Conservation (phyloP, 2,329 filamentous ascomycete genomes). For the Talaromyces funiculosus region DNA sequence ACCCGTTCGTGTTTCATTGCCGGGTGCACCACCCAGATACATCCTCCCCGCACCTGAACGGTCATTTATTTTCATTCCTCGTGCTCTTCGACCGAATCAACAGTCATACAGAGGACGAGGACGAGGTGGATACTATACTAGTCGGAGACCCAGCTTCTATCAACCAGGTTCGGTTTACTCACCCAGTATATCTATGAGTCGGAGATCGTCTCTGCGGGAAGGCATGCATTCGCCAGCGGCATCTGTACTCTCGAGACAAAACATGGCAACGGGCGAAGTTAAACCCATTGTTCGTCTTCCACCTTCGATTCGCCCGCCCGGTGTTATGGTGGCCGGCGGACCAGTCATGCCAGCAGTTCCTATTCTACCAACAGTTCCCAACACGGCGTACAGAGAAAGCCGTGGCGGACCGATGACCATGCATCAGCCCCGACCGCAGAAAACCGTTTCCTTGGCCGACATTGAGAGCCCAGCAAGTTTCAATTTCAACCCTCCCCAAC, state of each 20-base stretch:
- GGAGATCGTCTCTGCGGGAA: constrained; percentile 76
- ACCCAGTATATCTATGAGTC: constrained; percentile 80
- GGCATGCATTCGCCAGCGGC: constrained; percentile 73
- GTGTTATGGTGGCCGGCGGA: constrained; percentile 16
- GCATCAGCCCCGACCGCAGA: constrained; percentile 92
- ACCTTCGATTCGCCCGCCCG: constrained; percentile 46
- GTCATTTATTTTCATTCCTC: constrained; percentile 96
- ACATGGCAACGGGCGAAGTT: constrained; percentile 53
- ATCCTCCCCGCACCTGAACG: constrained; percentile 85
- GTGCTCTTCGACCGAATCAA: constrained; percentile 87
- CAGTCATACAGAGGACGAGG: constrained; percentile 67
- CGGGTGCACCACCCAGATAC: constrained; percentile 71
- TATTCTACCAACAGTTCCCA: constrained; percentile 47
- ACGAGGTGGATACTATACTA: constrained; percentile 63
- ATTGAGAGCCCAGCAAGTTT: constrained; percentile 75
- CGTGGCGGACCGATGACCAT: constrained; percentile 63
- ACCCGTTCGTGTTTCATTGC: constrained; percentile 87
- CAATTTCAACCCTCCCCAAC: constrained; percentile 54
- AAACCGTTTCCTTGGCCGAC: constrained; percentile 84
- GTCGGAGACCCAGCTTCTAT: constrained; percentile 65
- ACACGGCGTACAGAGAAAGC: constrained; percentile 55
- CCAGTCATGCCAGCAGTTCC: constrained; percentile 14
- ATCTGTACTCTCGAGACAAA: constrained; percentile 66
- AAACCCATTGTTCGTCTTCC: constrained; percentile 80
- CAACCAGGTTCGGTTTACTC: constrained; percentile 69